Percentiles rank a stretch among this genome's conserved stretches.
These are phyloP conservation scores for Colletotrichum phormii DNA, from an alignment of 2,329 filamentous ascomycete genomes.

Conservation along the genomic window DNA sequence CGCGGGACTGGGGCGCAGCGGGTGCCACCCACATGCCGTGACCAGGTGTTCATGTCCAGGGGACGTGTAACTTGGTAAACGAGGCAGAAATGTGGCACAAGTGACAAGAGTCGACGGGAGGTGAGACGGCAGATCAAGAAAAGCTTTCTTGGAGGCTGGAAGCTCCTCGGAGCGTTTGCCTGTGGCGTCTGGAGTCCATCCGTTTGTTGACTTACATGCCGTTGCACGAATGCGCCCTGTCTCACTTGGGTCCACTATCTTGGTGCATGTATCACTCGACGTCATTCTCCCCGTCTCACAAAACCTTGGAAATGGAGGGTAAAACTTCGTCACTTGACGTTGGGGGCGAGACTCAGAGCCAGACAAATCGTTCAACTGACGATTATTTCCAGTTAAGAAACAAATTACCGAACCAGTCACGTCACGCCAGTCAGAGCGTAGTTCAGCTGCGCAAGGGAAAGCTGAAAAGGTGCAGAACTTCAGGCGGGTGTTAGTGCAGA, in stretches of 20 bases:
- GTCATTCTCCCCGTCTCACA: not conserved
- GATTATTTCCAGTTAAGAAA: not conserved
- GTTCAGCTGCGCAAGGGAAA: not conserved
- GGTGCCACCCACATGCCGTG: not conserved
- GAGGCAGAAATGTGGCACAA: not conserved
- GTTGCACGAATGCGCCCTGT: not conserved
- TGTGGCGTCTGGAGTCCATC: not conserved
- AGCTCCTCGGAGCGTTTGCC: not conserved
- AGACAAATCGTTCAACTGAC: not conserved
- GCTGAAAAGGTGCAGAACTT: not conserved
- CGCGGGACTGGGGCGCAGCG: not conserved
- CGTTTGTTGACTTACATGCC: not conserved
- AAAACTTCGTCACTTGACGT: not conserved
- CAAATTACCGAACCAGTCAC: not conserved
- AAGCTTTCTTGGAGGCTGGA: not conserved
- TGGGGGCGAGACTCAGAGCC: not conserved
- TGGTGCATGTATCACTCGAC: not conserved
- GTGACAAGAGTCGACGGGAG: not conserved
- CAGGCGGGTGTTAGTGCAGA: not conserved
- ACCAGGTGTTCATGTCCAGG: not conserved
- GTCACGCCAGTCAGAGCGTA: not conserved
- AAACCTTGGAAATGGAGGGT: not conserved
- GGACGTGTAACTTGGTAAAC: not conserved
- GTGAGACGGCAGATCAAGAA: not conserved
- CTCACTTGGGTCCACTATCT: not conserved